Percentiles rank a stretch among this genome's conserved stretches.
Conservation (phyloP, 2,329 filamentous ascomycete species). For the Colletotrichum higginsianum region DNA sequence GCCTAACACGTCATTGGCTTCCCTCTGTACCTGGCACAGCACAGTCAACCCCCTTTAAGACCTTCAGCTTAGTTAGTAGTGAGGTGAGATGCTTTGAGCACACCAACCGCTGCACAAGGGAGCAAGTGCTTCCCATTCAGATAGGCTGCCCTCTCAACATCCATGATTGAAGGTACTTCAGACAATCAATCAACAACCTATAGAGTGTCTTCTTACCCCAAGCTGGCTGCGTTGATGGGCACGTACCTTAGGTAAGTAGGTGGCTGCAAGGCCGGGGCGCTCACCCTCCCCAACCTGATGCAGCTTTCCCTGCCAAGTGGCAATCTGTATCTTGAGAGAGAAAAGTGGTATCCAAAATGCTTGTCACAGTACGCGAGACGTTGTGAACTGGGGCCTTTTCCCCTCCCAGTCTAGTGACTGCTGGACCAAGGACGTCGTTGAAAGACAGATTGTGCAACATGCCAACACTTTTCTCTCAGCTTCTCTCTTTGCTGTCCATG, state of each 20-base stretch:
- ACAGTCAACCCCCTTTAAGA: slow-evolving; percentile 9
- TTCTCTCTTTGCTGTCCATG: slow-evolving; percentile 39
- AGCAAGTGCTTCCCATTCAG: slow-evolving; percentile 1
- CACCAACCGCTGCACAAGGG: slow-evolving; percentile 16
- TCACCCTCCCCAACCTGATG: slow-evolving; percentile 21
- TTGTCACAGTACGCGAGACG: slow-evolving; percentile 34
- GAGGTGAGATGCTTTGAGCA: slow-evolving; percentile 5
- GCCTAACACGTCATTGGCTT: background rate
- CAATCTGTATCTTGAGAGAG: slow-evolving; percentile 29
- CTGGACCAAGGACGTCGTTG: slow-evolving; percentile 33
- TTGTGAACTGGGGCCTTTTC: slow-evolving; percentile 30
- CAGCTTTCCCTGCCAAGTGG: slow-evolving; percentile 36
- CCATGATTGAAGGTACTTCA: background rate
- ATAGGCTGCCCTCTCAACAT: background rate
- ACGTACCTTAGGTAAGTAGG: background rate
- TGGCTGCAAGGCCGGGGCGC: slow-evolving; percentile 18
- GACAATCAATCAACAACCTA: slow-evolving; percentile 15
- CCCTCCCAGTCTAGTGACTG: slow-evolving; percentile 19
- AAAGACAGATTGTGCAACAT: slow-evolving; percentile 40
- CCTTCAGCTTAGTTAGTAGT: slow-evolving; percentile 9
- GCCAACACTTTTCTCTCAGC: slow-evolving; percentile 33
- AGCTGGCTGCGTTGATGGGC: background rate
- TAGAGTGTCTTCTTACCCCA: background rate
- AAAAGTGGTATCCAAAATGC: slow-evolving; percentile 28
- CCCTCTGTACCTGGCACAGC: slow-evolving; percentile 2